Base-by-base conservation (phyloP, 2,329 filamentous ascomycete species). In the Talaromyces sp. region DNA sequence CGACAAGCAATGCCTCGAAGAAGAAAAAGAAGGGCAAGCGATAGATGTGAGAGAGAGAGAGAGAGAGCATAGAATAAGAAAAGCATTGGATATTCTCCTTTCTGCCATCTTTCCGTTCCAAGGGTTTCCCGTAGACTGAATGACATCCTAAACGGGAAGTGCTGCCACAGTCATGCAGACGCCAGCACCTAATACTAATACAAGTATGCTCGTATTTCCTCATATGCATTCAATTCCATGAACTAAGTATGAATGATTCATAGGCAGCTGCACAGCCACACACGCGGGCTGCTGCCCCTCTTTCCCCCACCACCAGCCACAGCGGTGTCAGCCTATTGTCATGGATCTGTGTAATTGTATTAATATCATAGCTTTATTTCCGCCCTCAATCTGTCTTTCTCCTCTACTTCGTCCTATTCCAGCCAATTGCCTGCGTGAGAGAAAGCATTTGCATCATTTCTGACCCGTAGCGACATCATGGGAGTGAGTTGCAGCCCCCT, bases 21-120 rank as follows among this genome's bases (percentile, higher is more conserved):
- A 80, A 80, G 71, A 77, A 82, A 76, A 80, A 80, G 71, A 80
- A 79, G 69, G 79, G 79, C 46, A 83, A 81, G 74, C 74, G 75
- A 66, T 80, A 52, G 48, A 29, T n/a, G n/a, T n/a, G n/a, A n/a
- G n/a, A n/a, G n/a, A n/a, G n/a, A n/a, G n/a, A n/a, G n/a, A 8
- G 12, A 27, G 48, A 26, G 3, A 29, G 19, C 14, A 24, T 24
- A 10, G 9, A 24, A 46, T 21, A 21, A 17, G 38, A 17, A 43
- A 32, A 43, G 14, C 38, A 19, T 43, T 7, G 38, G 38, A 24
- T 46, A 46, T 24, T 24, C 19, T 24, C 43, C 41, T 43, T 43
- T n/a, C n/a, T 43, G 41, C 3, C 41, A 41, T 41, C 35, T 14
- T 14, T n/a, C 17, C 41, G 10, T n/a, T 50, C n/a, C 12, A 11